phyloP scores from a whole-genome alignment of 2,329 filamentous ascomycete species.

The Colletotrichum euphorbiae region DNA sequence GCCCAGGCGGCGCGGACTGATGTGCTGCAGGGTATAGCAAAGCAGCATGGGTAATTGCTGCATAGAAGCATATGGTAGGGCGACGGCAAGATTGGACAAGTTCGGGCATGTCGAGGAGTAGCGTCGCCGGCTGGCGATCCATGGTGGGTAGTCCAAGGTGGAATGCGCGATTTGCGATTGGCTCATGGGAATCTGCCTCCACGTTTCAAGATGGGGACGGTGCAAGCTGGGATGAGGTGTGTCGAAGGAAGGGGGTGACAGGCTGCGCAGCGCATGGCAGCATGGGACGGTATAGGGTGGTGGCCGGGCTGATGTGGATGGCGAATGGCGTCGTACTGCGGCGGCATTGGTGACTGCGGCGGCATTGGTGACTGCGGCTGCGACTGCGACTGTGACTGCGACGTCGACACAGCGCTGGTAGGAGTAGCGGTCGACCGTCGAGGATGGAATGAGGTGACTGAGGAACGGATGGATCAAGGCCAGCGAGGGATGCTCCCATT shows the following conservation, averaged over 20 bases:
- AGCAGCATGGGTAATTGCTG: constrained; percentile 14
- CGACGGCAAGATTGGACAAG: constrained; percentile 19
- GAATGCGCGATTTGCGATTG: constrained; percentile 34
- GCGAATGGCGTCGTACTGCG: constrained; percentile 20
- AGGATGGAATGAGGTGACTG: not conserved
- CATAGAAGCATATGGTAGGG: constrained; percentile 21
- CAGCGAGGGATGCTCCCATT: too few species aligned
- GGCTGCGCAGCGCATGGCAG: constrained; percentile 6
- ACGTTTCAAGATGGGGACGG: constrained; percentile 38
- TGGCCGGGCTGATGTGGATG: constrained; percentile 21
- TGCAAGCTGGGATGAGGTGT: constrained; percentile 37
- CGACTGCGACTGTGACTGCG: not conserved
- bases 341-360: constrained; percentile 11
- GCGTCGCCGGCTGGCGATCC: constrained; percentile 18
- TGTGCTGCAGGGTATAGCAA: constrained; percentile 32
- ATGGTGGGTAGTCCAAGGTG: not conserved
- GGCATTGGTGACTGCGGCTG: constrained; percentile 9
- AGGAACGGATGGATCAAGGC: not conserved
- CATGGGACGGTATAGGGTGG: constrained; percentile 32
- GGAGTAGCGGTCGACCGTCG: too few species aligned
- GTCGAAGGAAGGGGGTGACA: constrained; percentile 23
- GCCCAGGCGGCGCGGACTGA: constrained; percentile 27
- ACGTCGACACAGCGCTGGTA: too few species aligned
- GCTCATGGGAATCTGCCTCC: constrained; percentile 26
- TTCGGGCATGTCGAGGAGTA: constrained; percentile 24